Evolutionary conservation across 1,139 yeast species (phyloP).

Genomic region (Suhomyces maxii): DNA sequence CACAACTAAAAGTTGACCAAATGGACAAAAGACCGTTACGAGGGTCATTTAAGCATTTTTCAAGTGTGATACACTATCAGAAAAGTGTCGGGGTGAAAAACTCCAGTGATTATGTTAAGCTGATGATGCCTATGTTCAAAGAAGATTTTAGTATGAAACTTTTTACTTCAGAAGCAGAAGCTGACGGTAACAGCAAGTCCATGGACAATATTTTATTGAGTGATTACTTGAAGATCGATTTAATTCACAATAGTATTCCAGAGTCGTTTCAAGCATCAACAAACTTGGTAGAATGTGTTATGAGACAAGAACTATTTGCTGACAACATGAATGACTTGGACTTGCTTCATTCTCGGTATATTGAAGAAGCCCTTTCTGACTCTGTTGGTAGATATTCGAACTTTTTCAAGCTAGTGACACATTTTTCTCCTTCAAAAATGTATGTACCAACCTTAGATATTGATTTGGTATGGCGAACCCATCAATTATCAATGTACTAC

Average conservation of each 20-base stretch:
- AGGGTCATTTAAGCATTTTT: slow-evolving; percentile 14
- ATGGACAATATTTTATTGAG: slow-evolving; percentile 10
- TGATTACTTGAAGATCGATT: slow-evolving; percentile 20
- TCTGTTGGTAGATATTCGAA: slow-evolving; percentile 25
- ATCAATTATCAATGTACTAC: slow-evolving; percentile 27
- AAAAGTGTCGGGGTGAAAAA: slow-evolving; percentile 1
- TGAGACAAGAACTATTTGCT: slow-evolving; percentile 33
- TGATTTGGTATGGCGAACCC: slow-evolving; percentile 44
- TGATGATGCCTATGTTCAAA: not conserved
- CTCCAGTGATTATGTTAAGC: slow-evolving; percentile 8
- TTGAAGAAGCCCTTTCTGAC: slow-evolving; percentile 20
- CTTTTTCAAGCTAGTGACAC: slow-evolving; percentile 24
- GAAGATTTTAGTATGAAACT: not conserved
- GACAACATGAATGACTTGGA: slow-evolving; percentile 30
- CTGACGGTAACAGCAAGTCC: not conserved
- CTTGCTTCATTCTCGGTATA: slow-evolving; percentile 28
- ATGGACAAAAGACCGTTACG: slow-evolving; percentile 13
- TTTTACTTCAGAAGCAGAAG: not conserved
- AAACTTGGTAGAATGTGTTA: slow-evolving; percentile 34
- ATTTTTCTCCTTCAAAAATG: slow-evolving; percentile 10
- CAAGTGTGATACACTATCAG: slow-evolving; percentile 9
- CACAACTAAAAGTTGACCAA: slow-evolving; percentile 26
- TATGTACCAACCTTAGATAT: slow-evolving; percentile 42
- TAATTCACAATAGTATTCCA: slow-evolving; percentile 21
- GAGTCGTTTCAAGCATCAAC: slow-evolving; percentile 20